Evolutionary conservation across 768 basidiomycete species (phyloP), one percentile per base, ranked within the genome.

Genomic region (Kwoniella bestiolae): DNA sequence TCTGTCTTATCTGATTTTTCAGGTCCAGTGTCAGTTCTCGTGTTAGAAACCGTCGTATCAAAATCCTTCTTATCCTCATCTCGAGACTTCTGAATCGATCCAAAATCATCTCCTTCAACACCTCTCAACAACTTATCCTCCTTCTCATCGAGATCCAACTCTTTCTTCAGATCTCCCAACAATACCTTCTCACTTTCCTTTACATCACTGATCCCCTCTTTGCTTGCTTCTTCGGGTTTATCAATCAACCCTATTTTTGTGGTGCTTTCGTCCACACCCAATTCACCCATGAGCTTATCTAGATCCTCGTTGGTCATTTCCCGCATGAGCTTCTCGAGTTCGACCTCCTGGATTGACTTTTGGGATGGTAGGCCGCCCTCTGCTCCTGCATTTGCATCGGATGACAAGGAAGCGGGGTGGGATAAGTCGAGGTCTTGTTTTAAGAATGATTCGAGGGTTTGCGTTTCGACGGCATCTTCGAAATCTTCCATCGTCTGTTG

Each of bases 401-500:
- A n/a, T n/a, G n/a, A n/a, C n/a, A n/a, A n/a, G n/a, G n/a, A n/a
- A n/a, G 7, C 25, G 32, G 49, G 35, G 7, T 3, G 21, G 8
- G 60, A 59, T 6, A 71, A 45, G 32, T 77, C 75, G 38, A 63
- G 57, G 49, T 76, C 71, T 60, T 78, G 77, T 41, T 72, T 70
- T 38, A 78, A 68, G 64, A 78, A 74, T 12, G 58, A 14, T 47
- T 60, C 69, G 29, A 78, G 70, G 1, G 65, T 68, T 11, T 61
- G 68, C 0, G 67, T 68, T 49, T 78, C 77, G 18, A 76, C 74
- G 25, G 77, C 77, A 26, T 78, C 60, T 69, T 78, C 77, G 34
- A 76, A 78, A 23, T 78, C 77, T 25, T 78, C 77, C 74, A 78
- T 78, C 3, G 72, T 76, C 77, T 78, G 25, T 21, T 2, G 1